These are phyloP conservation scores for Teratosphaeria epicoccoides DNA, from an alignment of 2,329 filamentous ascomycete genomes.

Conservation along the genomic window DNA sequence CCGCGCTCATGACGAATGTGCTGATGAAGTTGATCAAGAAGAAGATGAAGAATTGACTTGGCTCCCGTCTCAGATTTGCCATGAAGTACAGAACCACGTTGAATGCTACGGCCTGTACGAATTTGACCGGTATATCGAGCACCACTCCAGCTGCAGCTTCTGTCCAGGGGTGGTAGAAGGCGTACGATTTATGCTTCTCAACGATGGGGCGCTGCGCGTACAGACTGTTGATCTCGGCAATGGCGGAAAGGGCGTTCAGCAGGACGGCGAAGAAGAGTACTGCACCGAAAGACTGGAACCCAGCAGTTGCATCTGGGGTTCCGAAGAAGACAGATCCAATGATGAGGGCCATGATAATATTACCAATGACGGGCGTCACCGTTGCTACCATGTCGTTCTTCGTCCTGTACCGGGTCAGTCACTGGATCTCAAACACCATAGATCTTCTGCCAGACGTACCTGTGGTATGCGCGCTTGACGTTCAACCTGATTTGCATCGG, in stretches of 20 bases:
- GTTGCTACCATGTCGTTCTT: constrained; percentile 43
- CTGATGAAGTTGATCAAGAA: constrained; percentile 51
- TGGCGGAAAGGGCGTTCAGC: constrained; percentile 48
- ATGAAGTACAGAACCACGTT: constrained; percentile 51
- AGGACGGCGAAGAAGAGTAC: constrained; percentile 52
- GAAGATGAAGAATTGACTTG: constrained; percentile 50
- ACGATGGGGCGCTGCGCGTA: constrained; percentile 39
- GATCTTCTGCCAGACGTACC: no score
- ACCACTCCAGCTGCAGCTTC: constrained; percentile 47
- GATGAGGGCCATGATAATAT: constrained; percentile 49
- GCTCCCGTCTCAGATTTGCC: constrained; percentile 32
- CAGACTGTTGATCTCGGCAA: constrained; percentile 58
- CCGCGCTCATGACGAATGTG: constrained; percentile 44
- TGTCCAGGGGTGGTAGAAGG: constrained; percentile 27
- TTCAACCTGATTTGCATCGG: constrained; percentile 45
- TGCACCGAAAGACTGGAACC: constrained; percentile 46
- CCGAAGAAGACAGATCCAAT: constrained; percentile 52
- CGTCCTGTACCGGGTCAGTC: no score
- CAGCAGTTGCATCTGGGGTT: constrained; percentile 38
- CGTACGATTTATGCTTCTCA: constrained; percentile 37
- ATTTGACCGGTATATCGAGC: constrained; percentile 49
- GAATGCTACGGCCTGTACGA: constrained; percentile 40
- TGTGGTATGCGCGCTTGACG: constrained; percentile 40
- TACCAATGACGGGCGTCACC: constrained; percentile 35
- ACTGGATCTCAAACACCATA: no score